phyloP scores from a whole-genome alignment of 75 land plant species.

The Isoetes taiwanensis region DNA sequence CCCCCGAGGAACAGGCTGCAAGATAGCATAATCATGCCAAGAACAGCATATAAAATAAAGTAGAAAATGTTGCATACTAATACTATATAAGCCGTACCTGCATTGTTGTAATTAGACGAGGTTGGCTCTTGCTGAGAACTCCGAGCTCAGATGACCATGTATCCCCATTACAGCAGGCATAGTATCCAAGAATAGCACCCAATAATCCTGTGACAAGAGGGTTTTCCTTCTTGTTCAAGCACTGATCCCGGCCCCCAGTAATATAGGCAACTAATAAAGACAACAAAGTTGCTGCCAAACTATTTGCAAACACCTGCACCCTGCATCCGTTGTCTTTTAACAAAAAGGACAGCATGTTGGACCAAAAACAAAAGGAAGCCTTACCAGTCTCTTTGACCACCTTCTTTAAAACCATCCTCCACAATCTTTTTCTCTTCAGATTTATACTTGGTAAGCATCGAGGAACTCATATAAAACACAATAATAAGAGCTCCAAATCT shows the following conservation, averaged over 20 bases:
- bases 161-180: constrained; percentile 94
- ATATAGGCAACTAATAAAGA: constrained; percentile 30
- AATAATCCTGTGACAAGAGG: constrained; percentile 45
- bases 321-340: constrained; percentile 18
- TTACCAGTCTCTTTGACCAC: constrained; percentile 91
- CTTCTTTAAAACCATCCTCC: constrained; percentile 66
- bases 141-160: constrained; percentile 98
- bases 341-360: too few relatives aligned
- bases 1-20: constrained; percentile 69
- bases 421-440: constrained; percentile 49
- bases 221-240: constrained; percentile 49
- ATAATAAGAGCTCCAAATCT: constrained; percentile 79
- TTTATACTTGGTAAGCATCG: constrained; percentile 65
- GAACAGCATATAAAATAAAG: too few relatives aligned
- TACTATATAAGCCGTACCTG: constrained; percentile 34
- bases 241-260: constrained; percentile 47
- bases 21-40: too few relatives aligned
- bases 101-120: constrained; percentile 72
- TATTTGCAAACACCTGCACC: constrained; percentile 74
- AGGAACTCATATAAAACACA: constrained; percentile 78
- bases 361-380: too few relatives aligned
- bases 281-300: constrained; percentile 51
- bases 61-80: background rate
- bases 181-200: constrained; percentile 83
- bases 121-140: constrained; percentile 59